Percentiles rank a stretch among this genome's conserved stretches.
Conservation (phyloP, 83 land plant genomes). For the Diphasiastrum complanatum region DNA sequence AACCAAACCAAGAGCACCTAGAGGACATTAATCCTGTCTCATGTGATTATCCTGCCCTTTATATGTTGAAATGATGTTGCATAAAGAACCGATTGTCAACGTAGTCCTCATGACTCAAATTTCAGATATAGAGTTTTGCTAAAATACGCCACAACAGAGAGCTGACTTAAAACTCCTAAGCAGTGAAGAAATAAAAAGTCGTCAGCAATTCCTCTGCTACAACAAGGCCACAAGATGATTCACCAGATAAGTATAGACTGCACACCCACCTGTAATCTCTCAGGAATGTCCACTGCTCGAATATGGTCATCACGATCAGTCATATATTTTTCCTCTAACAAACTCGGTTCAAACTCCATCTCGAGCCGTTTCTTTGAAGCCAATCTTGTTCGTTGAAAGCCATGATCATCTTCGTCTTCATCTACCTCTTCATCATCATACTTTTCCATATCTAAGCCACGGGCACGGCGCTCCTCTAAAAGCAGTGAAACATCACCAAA, state of each 20-base stretch:
- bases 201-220: background rate
- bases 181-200: too few relatives aligned
- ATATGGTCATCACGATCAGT: constrained; percentile 69
- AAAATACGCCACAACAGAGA: too few relatives aligned
- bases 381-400: constrained; percentile 19
- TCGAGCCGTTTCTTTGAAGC: constrained; percentile 49
- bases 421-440: constrained; percentile 36
- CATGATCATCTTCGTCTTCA: constrained; percentile 20
- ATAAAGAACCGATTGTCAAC: too few relatives aligned
- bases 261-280: constrained; percentile 35
- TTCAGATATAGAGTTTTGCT: too few relatives aligned
- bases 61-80: too few relatives aligned
- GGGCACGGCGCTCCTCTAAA: constrained; percentile 49
- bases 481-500: constrained; percentile 87
- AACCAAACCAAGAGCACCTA: too few relatives aligned
- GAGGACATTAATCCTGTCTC: too few relatives aligned
- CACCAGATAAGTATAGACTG: background rate
- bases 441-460: constrained; percentile 32
- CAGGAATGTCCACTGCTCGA: constrained; percentile 69
- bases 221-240: background rate
- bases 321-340: constrained; percentile 76
- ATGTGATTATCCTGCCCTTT: too few relatives aligned
- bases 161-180: too few relatives aligned
- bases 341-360: constrained; percentile 87
- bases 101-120: too few relatives aligned